A percentile compares a stretch with the other conserved stretches of the same genome.
Evolutionary conservation across 2,329 filamentous ascomycete species (phyloP).

Genomic region (Mycosphaerelloides madeirae): DNA sequence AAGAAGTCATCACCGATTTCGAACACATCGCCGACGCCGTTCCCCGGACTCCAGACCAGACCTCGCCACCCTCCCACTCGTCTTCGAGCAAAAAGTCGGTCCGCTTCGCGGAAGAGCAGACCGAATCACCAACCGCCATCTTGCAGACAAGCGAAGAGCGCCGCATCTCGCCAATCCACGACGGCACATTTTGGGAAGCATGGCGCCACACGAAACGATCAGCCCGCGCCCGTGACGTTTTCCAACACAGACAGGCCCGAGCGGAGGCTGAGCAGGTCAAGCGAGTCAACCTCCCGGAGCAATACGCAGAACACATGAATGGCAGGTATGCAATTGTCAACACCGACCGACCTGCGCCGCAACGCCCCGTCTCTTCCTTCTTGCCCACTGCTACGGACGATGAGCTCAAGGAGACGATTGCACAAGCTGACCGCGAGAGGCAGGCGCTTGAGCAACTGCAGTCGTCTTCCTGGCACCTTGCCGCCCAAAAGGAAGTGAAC

Average conservation of each 20-base stretch:
- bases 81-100: constrained; percentile 65
- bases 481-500: constrained; percentile 57
- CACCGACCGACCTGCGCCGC: constrained; percentile 39
- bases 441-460: constrained; percentile 70
- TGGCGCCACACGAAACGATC: constrained; percentile 58
- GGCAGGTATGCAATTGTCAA: constrained; percentile 75
- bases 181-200: constrained; percentile 73
- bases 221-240: constrained; percentile 63
- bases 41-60: constrained; percentile 28
- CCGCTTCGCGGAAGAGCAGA: constrained; percentile 50
- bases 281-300: constrained; percentile 66
- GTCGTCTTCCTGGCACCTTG: constrained; percentile 57
- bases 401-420: constrained; percentile 30
- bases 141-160: constrained; percentile 10
- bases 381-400: constrained; percentile 36
- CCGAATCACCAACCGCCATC: constrained; percentile 3
- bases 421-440: constrained; percentile 63
- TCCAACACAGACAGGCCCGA: constrained; percentile 76
- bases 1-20: constrained; percentile 30
- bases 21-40: constrained; percentile 26
- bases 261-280: constrained; percentile 85
- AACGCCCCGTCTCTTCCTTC: constrained; percentile 44
- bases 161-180: constrained; percentile 33
- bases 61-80: constrained; percentile 17
- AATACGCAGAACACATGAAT: constrained; percentile 74